Evolutionary conservation across 441 rosid species (phyloP), one percentile per base, ranked within the genome.

Genomic region (Adansonia grandidieri): DNA sequence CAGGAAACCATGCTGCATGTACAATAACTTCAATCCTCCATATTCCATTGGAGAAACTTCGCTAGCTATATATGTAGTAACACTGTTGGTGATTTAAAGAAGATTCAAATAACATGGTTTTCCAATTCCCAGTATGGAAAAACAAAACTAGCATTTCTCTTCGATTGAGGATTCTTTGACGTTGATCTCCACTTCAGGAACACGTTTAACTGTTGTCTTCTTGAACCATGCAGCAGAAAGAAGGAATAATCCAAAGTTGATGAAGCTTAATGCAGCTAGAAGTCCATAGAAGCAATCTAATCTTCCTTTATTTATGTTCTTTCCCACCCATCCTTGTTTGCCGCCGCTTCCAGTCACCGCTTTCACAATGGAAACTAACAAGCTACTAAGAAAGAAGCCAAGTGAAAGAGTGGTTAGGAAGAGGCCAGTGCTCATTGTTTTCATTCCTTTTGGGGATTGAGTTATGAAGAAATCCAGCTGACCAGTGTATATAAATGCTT

Each of bases 401-500:
- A 89, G 87, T 53, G 93, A 85, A 45, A 91, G 78, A 40, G 95
- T 87, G 15, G 88, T 85, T 71, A 89, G 87, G 88, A 89, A 87
- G 37, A 89, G 80, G 32, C 90, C 90, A 2, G 89, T 86, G 85
- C 90, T 86, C 86, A 87, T 86, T 67, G 85, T 89, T 85, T 95
- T 95, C 98, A 95, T 93, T 77, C 97, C 93, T 84, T 92, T 91
- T 1, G 97, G 98, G 1, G 96, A 95, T 58, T 91, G 89, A 7
- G 97, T 95, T 72, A 95, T 90, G 93, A 95, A 95, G 96, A 95
- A 89, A 83, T 93, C 97, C 20, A 93, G 97, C 84, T 95, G 98
- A 73, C 98, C 98, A 0, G 93, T 89, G 93, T 95, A 95, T 72
- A 92, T 88, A 81, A 95, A 90, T 0, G 95, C 98, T 85, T 95